Percentiles rank a stretch among this genome's conserved stretches.
These are phyloP conservation scores for Mycena kentingensis DNA, from an alignment of 768 basidiomycete genomes.

Conservation along the genomic window DNA sequence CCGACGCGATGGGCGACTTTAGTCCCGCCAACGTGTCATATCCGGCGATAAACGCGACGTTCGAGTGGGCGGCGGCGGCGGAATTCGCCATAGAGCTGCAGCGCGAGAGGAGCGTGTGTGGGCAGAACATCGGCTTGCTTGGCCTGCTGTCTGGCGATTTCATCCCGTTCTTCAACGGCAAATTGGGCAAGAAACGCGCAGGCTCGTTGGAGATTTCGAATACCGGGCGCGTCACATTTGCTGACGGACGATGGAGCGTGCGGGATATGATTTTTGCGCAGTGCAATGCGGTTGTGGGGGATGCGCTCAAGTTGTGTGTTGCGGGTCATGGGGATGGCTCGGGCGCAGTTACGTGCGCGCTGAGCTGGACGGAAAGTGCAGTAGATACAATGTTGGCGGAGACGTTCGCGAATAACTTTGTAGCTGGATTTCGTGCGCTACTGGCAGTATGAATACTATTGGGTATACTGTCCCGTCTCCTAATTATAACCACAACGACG, in stretches of 20 bases:
- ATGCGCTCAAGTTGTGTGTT: neutral
- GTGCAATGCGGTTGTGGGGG: neutral
- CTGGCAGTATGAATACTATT: too few relatives aligned
- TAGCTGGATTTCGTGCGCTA: neutral
- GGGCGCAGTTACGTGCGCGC: neutral
- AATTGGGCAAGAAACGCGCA: slow-evolving; percentile 38
- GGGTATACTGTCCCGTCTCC: too few relatives aligned
- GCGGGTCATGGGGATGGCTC: neutral
- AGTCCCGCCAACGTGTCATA: slow-evolving; percentile 29
- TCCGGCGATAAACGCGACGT: slow-evolving; percentile 28
- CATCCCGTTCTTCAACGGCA: slow-evolving; percentile 31
- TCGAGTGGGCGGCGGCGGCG: slow-evolving; percentile 37
- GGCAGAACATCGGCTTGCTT: slow-evolving; percentile 36
- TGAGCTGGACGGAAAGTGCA: neutral
- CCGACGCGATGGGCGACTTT: slow-evolving; percentile 36
- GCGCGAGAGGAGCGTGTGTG: slow-evolving; percentile 18
- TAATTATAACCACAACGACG: too few relatives aligned
- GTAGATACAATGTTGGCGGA: neutral
- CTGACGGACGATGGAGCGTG: neutral
- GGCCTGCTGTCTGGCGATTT: slow-evolving; percentile 36
- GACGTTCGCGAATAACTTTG: neutral
- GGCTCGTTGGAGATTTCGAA: neutral
- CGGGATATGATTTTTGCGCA: neutral
- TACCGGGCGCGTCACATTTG: neutral
- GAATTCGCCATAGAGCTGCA: slow-evolving; percentile 31